Percentiles rank a stretch among this genome's conserved stretches.
phyloP scores from a whole-genome alignment of 768 basidiomycete species.

The Pleurotus salmoneostramineus region DNA sequence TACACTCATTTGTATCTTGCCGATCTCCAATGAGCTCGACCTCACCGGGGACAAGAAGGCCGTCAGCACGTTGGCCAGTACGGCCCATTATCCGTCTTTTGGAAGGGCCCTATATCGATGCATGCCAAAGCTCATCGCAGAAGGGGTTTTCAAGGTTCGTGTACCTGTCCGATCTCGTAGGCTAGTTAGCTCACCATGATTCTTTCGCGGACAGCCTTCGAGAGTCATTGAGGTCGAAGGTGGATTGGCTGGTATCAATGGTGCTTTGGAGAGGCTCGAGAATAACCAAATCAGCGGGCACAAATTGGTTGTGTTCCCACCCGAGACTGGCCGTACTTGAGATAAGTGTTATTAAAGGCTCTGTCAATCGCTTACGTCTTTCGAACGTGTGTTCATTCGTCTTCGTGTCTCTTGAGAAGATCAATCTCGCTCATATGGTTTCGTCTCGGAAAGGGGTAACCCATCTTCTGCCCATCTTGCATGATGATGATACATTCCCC shows the following conservation, averaged over 20 bases:
- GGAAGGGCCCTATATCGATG: slow-evolving; percentile 17
- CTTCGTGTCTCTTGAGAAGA: too few relatives aligned
- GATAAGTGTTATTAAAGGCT: not conserved
- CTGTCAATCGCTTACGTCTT: too few relatives aligned
- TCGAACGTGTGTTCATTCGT: too few relatives aligned
- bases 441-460: too few relatives aligned
- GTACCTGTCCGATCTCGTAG: not conserved
- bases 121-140: slow-evolving; percentile 24
- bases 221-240: slow-evolving; percentile 33
- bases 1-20: not conserved
- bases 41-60: slow-evolving; percentile 23
- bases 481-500: too few relatives aligned
- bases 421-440: too few relatives aligned
- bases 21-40: not conserved
- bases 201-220: slow-evolving; percentile 30
- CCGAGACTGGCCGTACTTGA: slow-evolving; percentile 25
- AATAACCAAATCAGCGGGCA: slow-evolving; percentile 36
- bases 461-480: too few relatives aligned
- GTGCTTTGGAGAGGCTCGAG: slow-evolving; percentile 37
- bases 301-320: slow-evolving; percentile 40
- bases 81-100: slow-evolving; percentile 18
- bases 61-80: slow-evolving; percentile 13
- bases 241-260: slow-evolving; percentile 38
- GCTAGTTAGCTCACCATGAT: not conserved
- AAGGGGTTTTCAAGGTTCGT: slow-evolving; percentile 29